Base-by-base conservation (phyloP, 192 early-diverging fungal genomes). In the Funneliformis mosseae region DNA sequence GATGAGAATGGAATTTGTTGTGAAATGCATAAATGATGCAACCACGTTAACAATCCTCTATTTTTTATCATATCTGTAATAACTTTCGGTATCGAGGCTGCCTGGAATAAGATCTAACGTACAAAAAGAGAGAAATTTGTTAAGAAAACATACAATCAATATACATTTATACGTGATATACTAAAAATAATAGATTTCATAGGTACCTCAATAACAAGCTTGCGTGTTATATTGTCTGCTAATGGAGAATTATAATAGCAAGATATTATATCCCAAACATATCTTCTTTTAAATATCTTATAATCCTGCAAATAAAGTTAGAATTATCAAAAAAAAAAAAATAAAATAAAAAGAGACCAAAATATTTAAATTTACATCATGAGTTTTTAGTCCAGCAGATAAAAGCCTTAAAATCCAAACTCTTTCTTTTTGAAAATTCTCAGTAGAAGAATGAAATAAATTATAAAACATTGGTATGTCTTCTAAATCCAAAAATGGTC, bases 401-500 rank as follows among this genome's bases (percentile, higher is more conserved):
- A 95, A 83, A 2, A 95, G 80, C 41, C 90, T 81, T 8, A 96
- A 83, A 62, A 96, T 88, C 93, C 93, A 96, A 3, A 87, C 84
- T 81, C 93, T 84, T 74, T 96, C 95, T 72, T 89, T 89, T 63
- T 91, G 88, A 81, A 85, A 88, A 28, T 89, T 85, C 0, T 87
- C 84, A 5, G 92, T 87, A 0, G 89, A 84, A 11, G 94, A 92
- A 80, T 92, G 90, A 78, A 96, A 94, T 76, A 96, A 78, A 42
- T 83, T 88, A 67, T 95, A 93, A 81, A 96, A 96, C 88, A 96
- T 90, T 6, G 95, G 95, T 14, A 96, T 86, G 86, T 96, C 94
- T 83, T 92, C 87, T 59, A 95, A 83, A 85, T 95, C 94, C 25
- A 96, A 85, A 3, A 89, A 77, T 10, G 93, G 90, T 28, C 92